phyloP scores from a whole-genome alignment of 768 basidiomycete genomes.

The Rhizopogon salebrosus region DNA sequence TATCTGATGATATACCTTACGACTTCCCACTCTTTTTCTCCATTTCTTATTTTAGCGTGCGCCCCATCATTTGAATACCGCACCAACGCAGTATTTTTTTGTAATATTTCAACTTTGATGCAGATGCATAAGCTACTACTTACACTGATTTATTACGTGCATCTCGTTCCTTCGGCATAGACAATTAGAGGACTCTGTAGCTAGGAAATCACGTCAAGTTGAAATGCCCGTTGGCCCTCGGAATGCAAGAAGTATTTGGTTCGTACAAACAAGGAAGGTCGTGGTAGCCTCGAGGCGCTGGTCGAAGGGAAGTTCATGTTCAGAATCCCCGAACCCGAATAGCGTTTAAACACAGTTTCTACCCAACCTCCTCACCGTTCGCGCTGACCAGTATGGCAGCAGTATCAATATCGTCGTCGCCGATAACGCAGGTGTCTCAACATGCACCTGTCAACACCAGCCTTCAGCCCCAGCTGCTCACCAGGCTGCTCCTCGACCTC shows the following conservation, averaged over 20 bases:
- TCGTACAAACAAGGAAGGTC: slow-evolving; percentile 21
- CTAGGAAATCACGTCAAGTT: background rate
- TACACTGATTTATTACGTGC: background rate
- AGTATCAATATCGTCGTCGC: slow-evolving; percentile 43
- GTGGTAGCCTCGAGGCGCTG: slow-evolving; percentile 24
- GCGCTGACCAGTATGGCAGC: slow-evolving; percentile 30
- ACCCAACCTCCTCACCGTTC: slow-evolving; percentile 11
- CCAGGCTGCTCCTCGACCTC: slow-evolving; percentile 86
- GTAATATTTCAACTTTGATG: slow-evolving; percentile 1
- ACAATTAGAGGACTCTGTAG: background rate
- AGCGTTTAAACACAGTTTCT: slow-evolving; percentile 7
- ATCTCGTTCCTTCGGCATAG: background rate
- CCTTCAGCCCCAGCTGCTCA: slow-evolving; percentile 82
- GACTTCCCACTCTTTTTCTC: background rate
- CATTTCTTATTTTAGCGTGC: background rate
- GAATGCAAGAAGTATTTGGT: slow-evolving; percentile 26
- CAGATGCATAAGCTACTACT: background rate
- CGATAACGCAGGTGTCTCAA: slow-evolving; percentile 54
- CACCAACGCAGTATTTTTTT: background rate
- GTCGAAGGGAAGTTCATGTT: slow-evolving; percentile 14
- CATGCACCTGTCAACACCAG: slow-evolving; percentile 57
- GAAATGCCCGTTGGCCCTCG: no score
- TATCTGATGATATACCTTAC: slow-evolving; percentile 3
- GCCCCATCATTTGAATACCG: background rate
- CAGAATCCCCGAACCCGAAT: slow-evolving; percentile 15